Evolutionary conservation across 768 basidiomycete genomes (phyloP).

Genomic region (Phanerochaete sordida): DNA sequence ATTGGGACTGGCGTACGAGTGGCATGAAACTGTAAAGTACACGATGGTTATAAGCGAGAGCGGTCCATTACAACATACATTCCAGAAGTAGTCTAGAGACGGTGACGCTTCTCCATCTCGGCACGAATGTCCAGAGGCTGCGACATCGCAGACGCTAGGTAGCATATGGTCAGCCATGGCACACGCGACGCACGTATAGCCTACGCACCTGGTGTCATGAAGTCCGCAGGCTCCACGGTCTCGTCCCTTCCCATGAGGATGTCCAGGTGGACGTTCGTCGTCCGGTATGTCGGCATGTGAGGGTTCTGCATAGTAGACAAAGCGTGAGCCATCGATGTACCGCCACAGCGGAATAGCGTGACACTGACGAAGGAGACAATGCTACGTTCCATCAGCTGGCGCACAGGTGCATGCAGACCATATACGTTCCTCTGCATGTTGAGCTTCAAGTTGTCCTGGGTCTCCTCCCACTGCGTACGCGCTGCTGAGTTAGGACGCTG

Average conservation of each 20-base stretch:
- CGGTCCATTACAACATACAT: neutral
- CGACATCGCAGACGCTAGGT: conserved; percentile 19
- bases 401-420: conserved; percentile 87
- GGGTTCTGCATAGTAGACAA: conserved; percentile 43
- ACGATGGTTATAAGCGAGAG: neutral
- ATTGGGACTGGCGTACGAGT: too few relatives aligned
- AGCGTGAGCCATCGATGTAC: too few relatives aligned
- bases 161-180: neutral
- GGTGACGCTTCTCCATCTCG: conserved; percentile 47
- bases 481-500: neutral
- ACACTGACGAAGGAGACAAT: conserved; percentile 67
- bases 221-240: conserved; percentile 68
- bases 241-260: conserved; percentile 94
- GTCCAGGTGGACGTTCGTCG: conserved; percentile 84
- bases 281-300: conserved; percentile 59
- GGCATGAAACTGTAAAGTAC: neutral
- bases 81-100: conserved; percentile 24
- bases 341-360: neutral
- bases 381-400: conserved; percentile 91
- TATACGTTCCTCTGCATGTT: conserved; percentile 80
- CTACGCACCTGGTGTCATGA: conserved; percentile 65
- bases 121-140: conserved; percentile 40
- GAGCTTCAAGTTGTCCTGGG: conserved; percentile 84
- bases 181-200: neutral
- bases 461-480: conserved; percentile 79